Percentiles rank a stretch among this genome's conserved stretches.
phyloP scores from a whole-genome alignment of 1,284 basidiomycete genomes.

The Golubevia sp. region DNA sequence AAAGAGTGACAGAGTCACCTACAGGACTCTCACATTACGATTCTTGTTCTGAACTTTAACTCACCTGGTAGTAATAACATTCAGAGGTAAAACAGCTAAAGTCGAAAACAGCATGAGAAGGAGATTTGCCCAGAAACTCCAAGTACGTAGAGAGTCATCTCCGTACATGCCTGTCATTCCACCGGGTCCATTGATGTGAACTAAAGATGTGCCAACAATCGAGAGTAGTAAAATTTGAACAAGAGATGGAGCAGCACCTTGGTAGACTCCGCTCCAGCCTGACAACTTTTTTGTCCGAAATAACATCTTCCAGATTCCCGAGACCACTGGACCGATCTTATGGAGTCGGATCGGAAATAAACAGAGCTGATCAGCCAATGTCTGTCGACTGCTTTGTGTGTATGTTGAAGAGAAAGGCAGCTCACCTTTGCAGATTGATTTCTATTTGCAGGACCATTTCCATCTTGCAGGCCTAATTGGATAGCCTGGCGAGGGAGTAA shows the following conservation, averaged over 20 bases:
- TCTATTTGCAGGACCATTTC: no score
- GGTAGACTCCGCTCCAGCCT: slow-evolving; percentile 54
- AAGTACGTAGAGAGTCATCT: slow-evolving; percentile 33
- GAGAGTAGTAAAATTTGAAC: slow-evolving; percentile 6
- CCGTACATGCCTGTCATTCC: slow-evolving; percentile 42
- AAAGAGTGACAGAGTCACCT: no score
- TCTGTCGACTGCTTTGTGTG: no score
- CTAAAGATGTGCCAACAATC: slow-evolving; percentile 7
- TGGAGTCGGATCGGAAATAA: no score
- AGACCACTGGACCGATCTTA: slow-evolving; percentile 33
- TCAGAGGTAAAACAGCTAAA: slow-evolving; percentile 39
- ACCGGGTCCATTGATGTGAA: slow-evolving; percentile 10
- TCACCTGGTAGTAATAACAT: slow-evolving; percentile 42
- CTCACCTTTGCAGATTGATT: no score
- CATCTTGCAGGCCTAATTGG: no score
- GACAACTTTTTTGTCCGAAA: slow-evolving; percentile 40
- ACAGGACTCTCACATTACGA: no score
- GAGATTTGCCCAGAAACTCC: slow-evolving; percentile 40
- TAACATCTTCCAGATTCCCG: slow-evolving; percentile 46
- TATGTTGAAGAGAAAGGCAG: no score
- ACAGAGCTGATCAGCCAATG: no score
- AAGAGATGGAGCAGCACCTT: slow-evolving; percentile 10
- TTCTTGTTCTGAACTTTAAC: slow-evolving; percentile 1
- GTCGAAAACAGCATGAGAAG: slow-evolving; percentile 34
- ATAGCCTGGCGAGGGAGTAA: no score